Conservation (phyloP, 2,329 filamentous ascomycete species). For the Xylaria sp. region DNA sequence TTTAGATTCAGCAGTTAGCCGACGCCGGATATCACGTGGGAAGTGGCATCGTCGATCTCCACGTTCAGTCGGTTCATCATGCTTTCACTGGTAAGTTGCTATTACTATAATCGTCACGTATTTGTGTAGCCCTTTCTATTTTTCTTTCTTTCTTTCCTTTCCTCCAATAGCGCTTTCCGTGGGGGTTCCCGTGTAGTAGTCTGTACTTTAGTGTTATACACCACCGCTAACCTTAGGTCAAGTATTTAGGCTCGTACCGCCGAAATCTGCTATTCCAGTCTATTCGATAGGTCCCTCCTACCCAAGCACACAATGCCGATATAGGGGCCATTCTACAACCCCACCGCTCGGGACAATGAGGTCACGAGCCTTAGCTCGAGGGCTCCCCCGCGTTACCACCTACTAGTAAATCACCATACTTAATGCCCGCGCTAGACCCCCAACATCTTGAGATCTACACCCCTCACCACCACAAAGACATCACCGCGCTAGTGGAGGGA, state of each 20-base stretch:
- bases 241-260: constrained; percentile 18
- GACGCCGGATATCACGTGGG: background rate
- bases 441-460: constrained; percentile 8
- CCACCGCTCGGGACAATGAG: constrained; percentile 24
- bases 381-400: constrained; percentile 9
- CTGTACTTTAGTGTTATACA: background rate
- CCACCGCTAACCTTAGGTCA: constrained; percentile 5
- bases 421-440: constrained; percentile 27
- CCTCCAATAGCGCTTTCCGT: background rate
- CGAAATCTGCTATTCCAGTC: constrained; percentile 21
- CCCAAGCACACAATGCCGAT: background rate
- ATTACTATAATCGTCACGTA: too few relatives aligned
- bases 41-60: background rate
- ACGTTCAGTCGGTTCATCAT: background rate
- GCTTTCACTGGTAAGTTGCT: background rate
- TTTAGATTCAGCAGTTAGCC: background rate
- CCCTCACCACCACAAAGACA: background rate
- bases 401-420: background rate
- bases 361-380: constrained; percentile 2
- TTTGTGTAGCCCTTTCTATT: too few relatives aligned
- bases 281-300: too few relatives aligned
- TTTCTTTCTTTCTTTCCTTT: background rate
- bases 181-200: background rate
- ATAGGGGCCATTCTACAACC: constrained; percentile 1
- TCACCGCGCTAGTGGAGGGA: constrained; percentile 7